Base-by-base conservation (phyloP, 31 red algal species). In the Porphyra umbilicalis region DNA sequence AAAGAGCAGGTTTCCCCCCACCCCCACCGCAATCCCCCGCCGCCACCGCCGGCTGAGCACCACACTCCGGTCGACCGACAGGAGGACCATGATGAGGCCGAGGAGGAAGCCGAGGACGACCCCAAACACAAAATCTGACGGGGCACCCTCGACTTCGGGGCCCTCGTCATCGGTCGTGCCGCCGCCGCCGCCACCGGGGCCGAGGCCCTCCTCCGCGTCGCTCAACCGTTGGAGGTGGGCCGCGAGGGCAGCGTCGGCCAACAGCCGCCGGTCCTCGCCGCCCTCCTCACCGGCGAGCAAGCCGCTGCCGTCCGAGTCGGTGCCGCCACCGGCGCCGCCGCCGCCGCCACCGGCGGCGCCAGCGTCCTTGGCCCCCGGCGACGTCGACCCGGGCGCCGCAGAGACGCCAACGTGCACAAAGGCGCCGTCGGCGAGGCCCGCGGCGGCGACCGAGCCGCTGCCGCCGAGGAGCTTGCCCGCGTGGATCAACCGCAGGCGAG, bases 71-170 rank as follows among this genome's bases (percentile, higher is more conserved):
- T 91, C 89, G 79, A 91, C 83, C 13, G 77, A 76, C 9, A 91
- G 33, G 37, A 91, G 82, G 68, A 91, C 32, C 89, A 91, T 91
- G 75, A 91, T 86, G 39, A 91, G 81, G 32, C 89, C 89, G 36
- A 91, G 83, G 10, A 91, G 46, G 67, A 81, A 79, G 16, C 89
- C 89, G 34, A 86, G 40, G 33, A 86, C 32, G 20, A 91, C 85
- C 35, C 89, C 89, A 32, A 79, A 86, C 78, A 75, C 79, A 71
- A 42, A 86, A 79, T 86, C 84, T 2, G 42, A 80, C 35, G 78
- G 37, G 10, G 57, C 36, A 6, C 84, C 84, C 37, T 86, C 84
- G 33, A 35, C 34, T 32, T 35, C 68, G 34, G 35, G 35, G 34
- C 83, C 31, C 2, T 37, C 83, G 33, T 36, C 20, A 20, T 79